phyloP scores from a whole-genome alignment of 1,284 basidiomycete genomes.

The Ceratobasidium sp. region DNA sequence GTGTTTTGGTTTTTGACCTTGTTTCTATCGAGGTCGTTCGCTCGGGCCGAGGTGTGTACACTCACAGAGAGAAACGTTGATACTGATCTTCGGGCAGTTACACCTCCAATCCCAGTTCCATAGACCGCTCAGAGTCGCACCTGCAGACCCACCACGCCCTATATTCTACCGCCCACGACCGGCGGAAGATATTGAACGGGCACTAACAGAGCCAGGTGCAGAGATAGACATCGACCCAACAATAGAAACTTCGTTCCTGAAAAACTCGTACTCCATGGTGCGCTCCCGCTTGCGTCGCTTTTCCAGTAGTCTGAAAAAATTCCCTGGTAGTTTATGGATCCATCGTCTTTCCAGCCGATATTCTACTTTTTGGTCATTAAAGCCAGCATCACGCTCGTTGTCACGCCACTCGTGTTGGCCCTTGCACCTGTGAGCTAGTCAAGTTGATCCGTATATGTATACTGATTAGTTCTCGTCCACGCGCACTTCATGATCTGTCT shows the following conservation, averaged over 20 bases:
- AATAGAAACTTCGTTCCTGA: conserved; percentile 71
- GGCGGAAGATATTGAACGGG: conserved; percentile 46
- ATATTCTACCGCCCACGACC: conserved; percentile 69
- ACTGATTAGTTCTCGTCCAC: too few relatives aligned
- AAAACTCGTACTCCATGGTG: conserved; percentile 79
- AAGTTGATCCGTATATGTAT: too few relatives aligned
- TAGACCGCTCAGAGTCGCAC: conserved; percentile 63
- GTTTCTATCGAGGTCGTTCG: conserved; percentile 69
- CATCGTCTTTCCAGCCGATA: conserved; percentile 77
- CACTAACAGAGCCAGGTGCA: conserved; percentile 45
- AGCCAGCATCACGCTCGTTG: conserved; percentile 73
- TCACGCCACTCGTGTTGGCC: conserved; percentile 61
- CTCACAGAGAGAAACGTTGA: neutral
- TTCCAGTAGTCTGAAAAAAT: neutral
- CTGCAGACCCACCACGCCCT: conserved; percentile 65
- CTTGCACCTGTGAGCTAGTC: conserved; percentile 63
- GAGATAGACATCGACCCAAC: conserved; percentile 59
- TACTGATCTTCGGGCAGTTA: conserved; percentile 53
- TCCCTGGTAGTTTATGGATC: conserved; percentile 67
- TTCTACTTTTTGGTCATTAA: conserved; percentile 87
- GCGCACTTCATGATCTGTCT: too few relatives aligned
- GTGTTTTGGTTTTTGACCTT: conserved; percentile 76
- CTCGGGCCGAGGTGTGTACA: conserved; percentile 66
- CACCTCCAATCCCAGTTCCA: conserved; percentile 73
- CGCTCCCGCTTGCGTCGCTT: conserved; percentile 42